phyloP scores from a whole-genome alignment of 768 basidiomycete genomes.

The Atractiella rhizophila region DNA sequence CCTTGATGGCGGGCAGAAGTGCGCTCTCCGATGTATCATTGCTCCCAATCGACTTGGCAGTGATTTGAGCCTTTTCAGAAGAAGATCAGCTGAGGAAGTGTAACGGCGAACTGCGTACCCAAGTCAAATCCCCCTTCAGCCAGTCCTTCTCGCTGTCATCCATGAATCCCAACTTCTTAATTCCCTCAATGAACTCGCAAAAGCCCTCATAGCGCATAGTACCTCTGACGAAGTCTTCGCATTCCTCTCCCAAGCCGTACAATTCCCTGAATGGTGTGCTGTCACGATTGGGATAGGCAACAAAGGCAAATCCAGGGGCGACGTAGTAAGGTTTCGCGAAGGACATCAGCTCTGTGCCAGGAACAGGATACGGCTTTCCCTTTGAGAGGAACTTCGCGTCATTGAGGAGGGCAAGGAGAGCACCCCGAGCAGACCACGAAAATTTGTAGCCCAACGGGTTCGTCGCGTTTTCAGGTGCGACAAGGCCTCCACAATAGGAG shows the following conservation, averaged over 20 bases:
- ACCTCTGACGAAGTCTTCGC: conserved; percentile 71
- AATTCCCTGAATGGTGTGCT: conserved; percentile 69
- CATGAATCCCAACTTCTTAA: conserved; percentile 71
- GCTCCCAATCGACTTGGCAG: conserved; percentile 45
- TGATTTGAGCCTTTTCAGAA: conserved; percentile 33
- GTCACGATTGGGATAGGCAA: conserved; percentile 90
- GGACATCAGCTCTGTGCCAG: conserved; percentile 64
- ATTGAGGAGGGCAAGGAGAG: conserved; percentile 82
- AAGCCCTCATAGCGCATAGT: conserved; percentile 89
- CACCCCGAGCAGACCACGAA: conserved; percentile 91
- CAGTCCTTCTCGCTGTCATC: conserved; percentile 50
- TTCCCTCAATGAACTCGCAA: conserved; percentile 71
- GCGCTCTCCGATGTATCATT: conserved; percentile 45
- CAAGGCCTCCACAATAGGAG: conserved; percentile 88
- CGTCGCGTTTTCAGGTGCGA: conserved; percentile 64
- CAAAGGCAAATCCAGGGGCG: conserved; percentile 81
- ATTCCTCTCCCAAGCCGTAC: conserved; percentile 82
- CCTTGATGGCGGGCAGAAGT: too few relatives aligned
- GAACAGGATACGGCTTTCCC: conserved; percentile 38
- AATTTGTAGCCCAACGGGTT: conserved; percentile 99
- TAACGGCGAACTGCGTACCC: conserved; percentile 24
- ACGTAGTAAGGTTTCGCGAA: conserved; percentile 83
- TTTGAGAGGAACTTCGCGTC: conserved; percentile 50
- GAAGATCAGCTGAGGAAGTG: neutral
- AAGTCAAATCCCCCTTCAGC: conserved; percentile 42